Evolutionary conservation across 371 early-diverging fungal genomes (phyloP).

Genomic region (Mycotypha africana): DNA sequence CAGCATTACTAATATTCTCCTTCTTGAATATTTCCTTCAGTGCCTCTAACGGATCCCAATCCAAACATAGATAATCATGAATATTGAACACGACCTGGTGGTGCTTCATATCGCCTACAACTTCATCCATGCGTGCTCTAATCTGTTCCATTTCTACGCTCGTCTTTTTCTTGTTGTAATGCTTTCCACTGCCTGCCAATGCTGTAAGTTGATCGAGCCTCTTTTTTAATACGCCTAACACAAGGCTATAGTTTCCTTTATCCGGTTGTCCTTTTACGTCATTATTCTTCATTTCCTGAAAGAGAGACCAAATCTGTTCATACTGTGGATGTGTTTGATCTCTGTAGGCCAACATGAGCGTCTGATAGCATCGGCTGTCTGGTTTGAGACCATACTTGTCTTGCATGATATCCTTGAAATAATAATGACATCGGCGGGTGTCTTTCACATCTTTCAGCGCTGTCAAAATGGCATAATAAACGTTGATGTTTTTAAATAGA

Average conservation of each 20-base stretch:
- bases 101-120: too few species aligned
- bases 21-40: constrained; percentile 16
- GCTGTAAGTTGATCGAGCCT: too few species aligned
- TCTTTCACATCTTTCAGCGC: constrained; percentile 16
- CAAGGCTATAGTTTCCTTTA: constrained; percentile 22
- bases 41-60: constrained; percentile 18
- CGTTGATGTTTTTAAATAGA: too few species aligned
- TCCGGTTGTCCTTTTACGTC: constrained; percentile 15
- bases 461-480: constrained; percentile 16
- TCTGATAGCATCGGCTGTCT: constrained; percentile 19
- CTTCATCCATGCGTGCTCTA: background rate
- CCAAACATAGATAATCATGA: constrained; percentile 22
- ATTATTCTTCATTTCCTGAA: constrained; percentile 33
- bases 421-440: constrained; percentile 2
- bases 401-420: constrained; percentile 10
- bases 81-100: too few species aligned
- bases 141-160: background rate
- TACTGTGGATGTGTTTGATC: constrained; percentile 8
- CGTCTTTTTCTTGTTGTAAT: too few species aligned
- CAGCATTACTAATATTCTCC: background rate
- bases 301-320: constrained; percentile 16
- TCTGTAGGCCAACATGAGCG: too few species aligned
- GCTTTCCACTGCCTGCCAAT: too few species aligned
- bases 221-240: constrained; percentile 9
- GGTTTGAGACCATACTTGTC: constrained; percentile 3